Conservation (phyloP, 495 filamentous ascomycete species). For the Mytilinidion resinicola region DNA sequence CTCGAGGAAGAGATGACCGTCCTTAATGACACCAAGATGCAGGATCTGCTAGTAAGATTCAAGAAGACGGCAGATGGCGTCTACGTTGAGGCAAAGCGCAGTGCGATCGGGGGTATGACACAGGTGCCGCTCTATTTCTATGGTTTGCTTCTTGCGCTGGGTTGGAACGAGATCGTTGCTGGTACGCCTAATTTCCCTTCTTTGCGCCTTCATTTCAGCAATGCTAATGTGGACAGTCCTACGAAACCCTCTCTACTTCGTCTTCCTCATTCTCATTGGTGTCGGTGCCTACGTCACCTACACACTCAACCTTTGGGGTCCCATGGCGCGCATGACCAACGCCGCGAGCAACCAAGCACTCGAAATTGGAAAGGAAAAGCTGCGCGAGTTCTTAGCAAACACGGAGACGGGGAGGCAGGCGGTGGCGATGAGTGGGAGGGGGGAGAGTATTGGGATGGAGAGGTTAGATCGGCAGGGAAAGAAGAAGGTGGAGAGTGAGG, state of each 20-base stretch:
- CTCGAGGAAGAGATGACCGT: slow-evolving; percentile 95
- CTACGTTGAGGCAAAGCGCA: slow-evolving; percentile 93
- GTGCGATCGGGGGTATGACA: slow-evolving; percentile 89
- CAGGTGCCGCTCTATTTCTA: slow-evolving; percentile 96
- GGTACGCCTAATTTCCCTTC: slow-evolving; percentile 50
- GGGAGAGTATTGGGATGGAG: slow-evolving; percentile 50
- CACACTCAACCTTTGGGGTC: slow-evolving; percentile 88
- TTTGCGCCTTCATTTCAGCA: background rate
- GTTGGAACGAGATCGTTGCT: slow-evolving; percentile 94
- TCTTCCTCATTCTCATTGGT: slow-evolving; percentile 71
- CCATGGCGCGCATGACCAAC: slow-evolving; percentile 88
- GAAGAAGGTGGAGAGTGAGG: slow-evolving; percentile 37
- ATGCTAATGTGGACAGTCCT: slow-evolving; percentile 59
- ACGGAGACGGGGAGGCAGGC: slow-evolving; percentile 75
- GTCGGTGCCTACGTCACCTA: slow-evolving; percentile 81
- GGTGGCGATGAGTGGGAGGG: slow-evolving; percentile 53
- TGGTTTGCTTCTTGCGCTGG: slow-evolving; percentile 75
- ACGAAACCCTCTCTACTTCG: slow-evolving; percentile 86
- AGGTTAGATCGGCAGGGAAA: slow-evolving; percentile 56
- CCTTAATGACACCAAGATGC: slow-evolving; percentile 74
- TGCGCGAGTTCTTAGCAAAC: slow-evolving; percentile 78
- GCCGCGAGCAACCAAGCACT: slow-evolving; percentile 80
- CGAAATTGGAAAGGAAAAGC: slow-evolving; percentile 79
- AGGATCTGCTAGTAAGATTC: slow-evolving; percentile 88
- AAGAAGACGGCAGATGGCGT: slow-evolving; percentile 97